Conservation (phyloP, 2,329 filamentous ascomycete species). For the Calycina herbarum region DNA sequence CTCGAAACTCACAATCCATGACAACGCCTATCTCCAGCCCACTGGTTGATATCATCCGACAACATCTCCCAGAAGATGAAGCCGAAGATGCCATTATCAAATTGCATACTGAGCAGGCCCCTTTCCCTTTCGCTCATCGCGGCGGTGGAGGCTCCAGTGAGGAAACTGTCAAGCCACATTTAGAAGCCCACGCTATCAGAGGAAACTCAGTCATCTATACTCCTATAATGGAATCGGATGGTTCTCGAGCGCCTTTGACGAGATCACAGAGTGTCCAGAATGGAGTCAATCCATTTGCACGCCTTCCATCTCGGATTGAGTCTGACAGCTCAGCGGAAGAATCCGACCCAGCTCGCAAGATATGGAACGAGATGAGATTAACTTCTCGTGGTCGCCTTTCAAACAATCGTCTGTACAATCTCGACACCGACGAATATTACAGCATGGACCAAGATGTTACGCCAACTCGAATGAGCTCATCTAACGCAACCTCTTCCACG, state of each 20-base stretch:
- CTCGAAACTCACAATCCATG: slow-evolving; percentile 40
- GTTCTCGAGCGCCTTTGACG: background rate
- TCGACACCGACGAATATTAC: slow-evolving; percentile 29
- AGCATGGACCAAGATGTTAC: slow-evolving; percentile 21
- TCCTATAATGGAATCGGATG: background rate
- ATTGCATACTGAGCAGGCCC: slow-evolving; percentile 24
- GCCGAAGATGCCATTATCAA: slow-evolving; percentile 26
- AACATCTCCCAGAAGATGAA: slow-evolving; percentile 25
- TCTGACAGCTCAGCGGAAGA: slow-evolving; percentile 17
- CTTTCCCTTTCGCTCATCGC: slow-evolving; percentile 19
- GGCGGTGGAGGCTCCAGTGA: slow-evolving; percentile 20
- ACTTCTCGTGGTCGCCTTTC: slow-evolving; percentile 28
- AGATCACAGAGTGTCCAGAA: slow-evolving; percentile 6
- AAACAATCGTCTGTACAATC: slow-evolving; percentile 22
- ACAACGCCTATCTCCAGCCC: slow-evolving; percentile 32
- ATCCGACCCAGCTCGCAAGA: slow-evolving; percentile 36
- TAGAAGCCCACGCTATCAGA: slow-evolving; percentile 8
- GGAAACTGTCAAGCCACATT: slow-evolving; percentile 23
- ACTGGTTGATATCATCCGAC: slow-evolving; percentile 31
- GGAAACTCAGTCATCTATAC: slow-evolving; percentile 10
- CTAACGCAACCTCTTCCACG: slow-evolving; percentile 13
- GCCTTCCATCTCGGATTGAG: slow-evolving; percentile 6
- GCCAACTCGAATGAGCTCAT: slow-evolving; percentile 20
- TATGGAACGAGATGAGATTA: slow-evolving; percentile 37
- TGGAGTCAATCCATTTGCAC: slow-evolving; percentile 5